A percentile compares a stretch with the other conserved stretches of the same genome.
phyloP scores from a whole-genome alignment of 2,329 filamentous ascomycete genomes.

The Neofusicoccum ribis region DNA sequence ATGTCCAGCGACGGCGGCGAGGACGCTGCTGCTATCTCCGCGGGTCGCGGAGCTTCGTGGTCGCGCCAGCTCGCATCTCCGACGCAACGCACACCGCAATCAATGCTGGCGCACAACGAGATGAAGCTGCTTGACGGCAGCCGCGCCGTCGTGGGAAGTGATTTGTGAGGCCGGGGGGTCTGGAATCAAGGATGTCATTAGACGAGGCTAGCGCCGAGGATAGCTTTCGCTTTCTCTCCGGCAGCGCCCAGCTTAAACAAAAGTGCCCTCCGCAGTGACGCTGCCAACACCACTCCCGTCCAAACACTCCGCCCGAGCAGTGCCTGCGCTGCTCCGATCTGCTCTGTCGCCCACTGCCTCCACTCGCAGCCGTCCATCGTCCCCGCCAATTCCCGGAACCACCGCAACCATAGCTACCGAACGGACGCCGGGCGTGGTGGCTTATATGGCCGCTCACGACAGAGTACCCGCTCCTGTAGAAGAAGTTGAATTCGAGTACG shows the following conservation, averaged over 20 bases:
- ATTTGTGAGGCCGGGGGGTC: slow-evolving; percentile 14
- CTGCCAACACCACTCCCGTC: neutral
- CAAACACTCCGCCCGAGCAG: neutral
- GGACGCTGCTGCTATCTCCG: slow-evolving; percentile 4
- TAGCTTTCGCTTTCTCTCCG: slow-evolving; percentile 16
- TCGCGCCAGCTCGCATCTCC: neutral
- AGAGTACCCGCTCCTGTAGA: slow-evolving; percentile 34
- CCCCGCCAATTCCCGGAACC: neutral
- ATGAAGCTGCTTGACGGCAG: neutral
- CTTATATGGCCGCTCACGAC: slow-evolving; percentile 44
- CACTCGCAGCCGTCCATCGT: neutral
- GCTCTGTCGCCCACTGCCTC: slow-evolving; percentile 12
- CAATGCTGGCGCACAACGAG: neutral
- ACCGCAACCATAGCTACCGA: slow-evolving; percentile 32
- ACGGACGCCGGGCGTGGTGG: slow-evolving; percentile 36
- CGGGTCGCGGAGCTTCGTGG: neutral
- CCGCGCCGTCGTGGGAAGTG: neutral
- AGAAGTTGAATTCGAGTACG: slow-evolving; percentile 44
- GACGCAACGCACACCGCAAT: neutral
- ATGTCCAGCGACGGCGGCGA: neutral
- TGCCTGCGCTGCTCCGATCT: slow-evolving; percentile 2
- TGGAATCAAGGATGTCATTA: slow-evolving; percentile 15
- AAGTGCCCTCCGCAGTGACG: slow-evolving; percentile 5
- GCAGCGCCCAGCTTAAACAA: slow-evolving; percentile 18
- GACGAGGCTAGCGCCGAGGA: slow-evolving; percentile 13